Evolutionary conservation across 345 rosid species (phyloP), one percentile per base, ranked within the genome.

Genomic region (Linum trigynum): DNA sequence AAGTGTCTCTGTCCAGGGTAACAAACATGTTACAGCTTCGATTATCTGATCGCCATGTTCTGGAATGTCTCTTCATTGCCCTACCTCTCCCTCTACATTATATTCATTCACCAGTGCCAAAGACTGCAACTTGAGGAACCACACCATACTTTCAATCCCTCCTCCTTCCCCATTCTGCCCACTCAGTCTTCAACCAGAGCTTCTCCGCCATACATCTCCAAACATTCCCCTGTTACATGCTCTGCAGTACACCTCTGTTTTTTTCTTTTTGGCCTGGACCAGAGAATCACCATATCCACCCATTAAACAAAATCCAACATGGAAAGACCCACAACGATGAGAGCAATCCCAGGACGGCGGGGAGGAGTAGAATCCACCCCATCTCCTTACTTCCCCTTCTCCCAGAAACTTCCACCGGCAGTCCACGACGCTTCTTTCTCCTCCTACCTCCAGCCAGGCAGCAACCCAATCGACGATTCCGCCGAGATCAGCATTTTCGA

Each of bases 401-500:
- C 57, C 35, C 67, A 58, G 11, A 69, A 57, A 7, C 6, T 5
- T 11, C 9, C 9, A 63, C 6, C 65, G 3, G 36, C 55, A 4
- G n/a, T 62, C 5, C 45, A 42, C 62, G 65, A 62, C 23, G 64
- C 70, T 42, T 69, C 73, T 3, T 57, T 57, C 59, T 66, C 73
- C 38, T 69, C 77, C 53, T 68, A 59, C 53, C 61, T 67, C 65
- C 59, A 59, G n/a, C 76, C 68, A 9, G 57, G 7, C n/a, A 5
- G 45, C 32, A 63, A 7, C 50, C 75, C 14, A 37, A 61, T 38
- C 40, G 92, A 83, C 15, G 88, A 88, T 57, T 43, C 81, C 0
- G 96, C 32, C 53, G 53, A 91, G 71, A 65, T 88, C 40, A 80
- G 89, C 72, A 83, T 91, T 53, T 88, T 91, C 23, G 90, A 88